These are phyloP conservation scores for Aeminium ludgeri DNA, from an alignment of 495 filamentous ascomycete genomes.

Conservation along the genomic window DNA sequence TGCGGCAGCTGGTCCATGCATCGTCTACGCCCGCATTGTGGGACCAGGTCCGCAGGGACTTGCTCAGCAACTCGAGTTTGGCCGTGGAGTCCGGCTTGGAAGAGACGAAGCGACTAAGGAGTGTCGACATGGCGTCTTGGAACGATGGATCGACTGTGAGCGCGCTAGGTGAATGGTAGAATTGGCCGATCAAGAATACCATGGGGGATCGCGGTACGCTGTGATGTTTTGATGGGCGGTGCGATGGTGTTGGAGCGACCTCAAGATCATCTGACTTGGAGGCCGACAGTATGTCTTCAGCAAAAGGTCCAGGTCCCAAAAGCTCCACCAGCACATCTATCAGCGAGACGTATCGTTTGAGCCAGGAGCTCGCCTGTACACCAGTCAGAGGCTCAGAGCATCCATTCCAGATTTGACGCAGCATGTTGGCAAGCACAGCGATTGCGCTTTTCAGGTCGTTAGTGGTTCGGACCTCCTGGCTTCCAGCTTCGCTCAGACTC, in stretches of 20 bases:
- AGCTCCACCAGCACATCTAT: constrained; percentile 43
- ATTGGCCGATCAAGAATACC: constrained; percentile 15
- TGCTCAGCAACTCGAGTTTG: constrained; percentile 9
- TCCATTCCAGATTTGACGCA: constrained; percentile 51
- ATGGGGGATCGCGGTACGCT: constrained; percentile 18
- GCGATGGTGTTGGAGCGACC: constrained; percentile 23
- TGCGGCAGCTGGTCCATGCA: background rate
- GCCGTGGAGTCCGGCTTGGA: background rate
- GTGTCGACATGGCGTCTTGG: background rate
- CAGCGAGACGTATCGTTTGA: constrained; percentile 38
- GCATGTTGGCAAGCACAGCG: constrained; percentile 46
- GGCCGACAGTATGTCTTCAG: constrained; percentile 46
- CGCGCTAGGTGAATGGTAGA: constrained; percentile 1
- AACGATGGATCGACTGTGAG: constrained; percentile 2
- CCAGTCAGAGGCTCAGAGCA: constrained; percentile 5
- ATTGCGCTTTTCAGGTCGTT: constrained; percentile 65
- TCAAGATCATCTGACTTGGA: constrained; percentile 16
- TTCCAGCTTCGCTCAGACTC: constrained; percentile 59
- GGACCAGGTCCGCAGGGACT: background rate
- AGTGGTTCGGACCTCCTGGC: constrained; percentile 80
- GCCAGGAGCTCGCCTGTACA: constrained; percentile 26
- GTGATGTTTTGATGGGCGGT: constrained; percentile 18
- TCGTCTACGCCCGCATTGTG: background rate
- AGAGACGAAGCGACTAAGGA: constrained; percentile 8
- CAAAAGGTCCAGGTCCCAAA: constrained; percentile 59